Evolutionary conservation across 2,329 filamentous ascomycete species (phyloP), one percentile per base, ranked within the genome.

Genomic region (Xylariaceae sp.): DNA sequence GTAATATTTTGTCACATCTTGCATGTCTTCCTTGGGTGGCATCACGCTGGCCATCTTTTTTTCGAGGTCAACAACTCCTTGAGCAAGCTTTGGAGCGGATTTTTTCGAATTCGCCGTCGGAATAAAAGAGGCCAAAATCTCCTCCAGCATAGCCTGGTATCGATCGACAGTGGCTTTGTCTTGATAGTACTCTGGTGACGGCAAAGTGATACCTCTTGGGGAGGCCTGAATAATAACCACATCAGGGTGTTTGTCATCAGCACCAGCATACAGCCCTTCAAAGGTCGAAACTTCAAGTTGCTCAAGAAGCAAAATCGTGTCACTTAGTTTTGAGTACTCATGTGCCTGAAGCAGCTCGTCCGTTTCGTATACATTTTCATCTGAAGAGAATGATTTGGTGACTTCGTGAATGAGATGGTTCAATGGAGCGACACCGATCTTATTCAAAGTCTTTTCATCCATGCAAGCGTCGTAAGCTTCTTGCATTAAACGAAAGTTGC

Each of bases 401-500:
- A 85, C 63, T 36, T 75, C 63, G 12, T 72, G 63, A n/a, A 88
- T 66, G 8, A 86, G 63, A 4, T 74, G 62, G 16, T 72, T 61
- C 33, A 89, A 62, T 3, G 83, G 83, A 47, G 71, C 61, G 5
- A 75, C 66, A 2, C 82, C 84, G 10, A 72, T 60, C 35, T 74
- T 64, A 52, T 76, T 74, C 40, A 86, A 75, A 8, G 67, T 64
- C 6, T 75, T 69, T 58, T 83, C 76, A 55, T 88, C 72, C 62
- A 85, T 75, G 58, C 85, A 89, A 25, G 83, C 76, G 49, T 79
- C 67, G 56, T 87, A 88, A 0, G 75, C 77, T 37, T 73, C 65
- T 61, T 84, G 78, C 58, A 88, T 67, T 62, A 84, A 83, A 49
- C 77, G 65, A 57, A 87, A 87, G 58, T 86, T 88, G 22, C 75